phyloP scores from a whole-genome alignment of 768 basidiomycete genomes.

The Tricholoma hemisulphureum region DNA sequence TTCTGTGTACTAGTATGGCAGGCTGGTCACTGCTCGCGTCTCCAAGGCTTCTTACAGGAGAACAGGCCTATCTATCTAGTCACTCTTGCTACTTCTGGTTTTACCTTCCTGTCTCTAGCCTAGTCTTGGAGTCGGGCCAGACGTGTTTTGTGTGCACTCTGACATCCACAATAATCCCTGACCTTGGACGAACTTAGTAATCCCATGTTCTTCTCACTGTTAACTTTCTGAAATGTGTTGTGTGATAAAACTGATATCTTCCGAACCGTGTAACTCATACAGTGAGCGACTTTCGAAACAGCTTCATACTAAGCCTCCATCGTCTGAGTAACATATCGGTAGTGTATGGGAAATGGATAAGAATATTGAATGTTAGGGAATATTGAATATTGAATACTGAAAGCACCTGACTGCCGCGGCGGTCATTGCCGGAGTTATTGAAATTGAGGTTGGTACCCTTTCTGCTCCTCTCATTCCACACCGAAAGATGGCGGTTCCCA shows the following conservation, averaged over 20 bases:
- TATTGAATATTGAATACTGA: no score
- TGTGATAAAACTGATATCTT: constrained; percentile 41
- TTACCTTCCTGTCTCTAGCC: constrained; percentile 19
- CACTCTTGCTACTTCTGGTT: constrained; percentile 7
- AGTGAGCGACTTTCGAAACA: constrained; percentile 48
- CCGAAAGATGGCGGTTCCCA: constrained; percentile 35
- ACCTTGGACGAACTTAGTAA: constrained; percentile 73
- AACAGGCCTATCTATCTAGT: constrained; percentile 55
- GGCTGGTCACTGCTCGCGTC: no score
- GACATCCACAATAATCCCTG: constrained; percentile 48
- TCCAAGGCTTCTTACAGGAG: constrained; percentile 67
- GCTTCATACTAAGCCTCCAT: no score
- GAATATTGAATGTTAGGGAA: no score
- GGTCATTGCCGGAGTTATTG: no score
- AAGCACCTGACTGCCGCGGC: no score
- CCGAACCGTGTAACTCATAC: constrained; percentile 41
- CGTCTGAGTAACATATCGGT: no score
- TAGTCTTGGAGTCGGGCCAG: constrained; percentile 52
- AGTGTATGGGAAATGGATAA: no score
- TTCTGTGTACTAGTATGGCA: no score
- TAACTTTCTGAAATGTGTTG: not conserved
- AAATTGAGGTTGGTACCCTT: no score
- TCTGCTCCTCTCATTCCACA: not conserved
- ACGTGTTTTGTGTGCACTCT: constrained; percentile 24
- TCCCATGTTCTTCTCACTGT: constrained; percentile 43